Evolutionary conservation across 2,329 filamentous ascomycete species (phyloP), one percentile per base, ranked within the genome.

Genomic region (Berkeleyomyces rouxiae): DNA sequence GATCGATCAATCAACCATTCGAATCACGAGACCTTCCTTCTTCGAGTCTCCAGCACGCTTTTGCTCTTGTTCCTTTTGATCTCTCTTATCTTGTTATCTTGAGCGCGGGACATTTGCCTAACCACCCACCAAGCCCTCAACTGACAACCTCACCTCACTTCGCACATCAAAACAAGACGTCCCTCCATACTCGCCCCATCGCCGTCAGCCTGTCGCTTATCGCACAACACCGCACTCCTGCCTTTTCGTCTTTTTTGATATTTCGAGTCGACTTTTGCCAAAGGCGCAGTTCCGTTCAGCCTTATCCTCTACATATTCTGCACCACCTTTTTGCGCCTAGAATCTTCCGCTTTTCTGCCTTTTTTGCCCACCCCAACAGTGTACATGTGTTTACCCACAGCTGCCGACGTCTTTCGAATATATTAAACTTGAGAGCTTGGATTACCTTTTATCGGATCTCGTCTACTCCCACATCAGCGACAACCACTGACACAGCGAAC

Each of bases 331-430:
- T 43, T 58, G 16, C 42, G 13, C 37, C 37, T 16, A 37, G n/a
- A 3, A 57, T 36, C 42, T 44, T 59, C 37, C 49, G 3, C 42
- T 42, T 62, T 4, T 31, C 16, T 58, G 31, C 33, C 16, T 31
- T 51, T 42, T 31, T 64, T 55, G n/a, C 33, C 23, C 40, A 11
- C 10, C 31, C 36, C 31, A 31, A 42, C 47, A 58, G 71, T 70
- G 70, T 76, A 75, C 74, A 76, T 76, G 74, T 74, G 68, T 66
- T 47, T 57, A 44, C 68, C 67, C 62, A 70, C 68, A 66, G 68
- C 69, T 63, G 69, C 68, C 68, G 68, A 71, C 70, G 69, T 70
- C 65, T 70, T 71, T 66, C 71, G 69, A 71, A 70, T 70, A 66
- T 67, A 69, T 67, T 73, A 73, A 70, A 72, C 72, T 73, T 66